Percentiles rank a stretch among this genome's conserved stretches.
Evolutionary conservation across 2,329 filamentous ascomycete species (phyloP).

Genomic region (Cladophialophora carrionii): DNA sequence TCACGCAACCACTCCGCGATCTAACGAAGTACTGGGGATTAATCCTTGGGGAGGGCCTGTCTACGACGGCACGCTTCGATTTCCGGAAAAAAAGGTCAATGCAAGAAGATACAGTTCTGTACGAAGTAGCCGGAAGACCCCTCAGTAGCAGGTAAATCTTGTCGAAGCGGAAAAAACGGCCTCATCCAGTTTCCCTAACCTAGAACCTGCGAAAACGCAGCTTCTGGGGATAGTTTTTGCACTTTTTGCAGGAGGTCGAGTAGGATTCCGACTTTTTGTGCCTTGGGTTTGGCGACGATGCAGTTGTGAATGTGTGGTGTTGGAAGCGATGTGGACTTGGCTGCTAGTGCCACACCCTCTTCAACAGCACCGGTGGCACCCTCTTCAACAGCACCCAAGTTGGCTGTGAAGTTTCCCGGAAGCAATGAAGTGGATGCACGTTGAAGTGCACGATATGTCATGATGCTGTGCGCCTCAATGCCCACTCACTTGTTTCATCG

Average conservation of each 20-base stretch:
- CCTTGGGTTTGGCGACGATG: not conserved
- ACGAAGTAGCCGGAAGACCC: conserved; percentile 1
- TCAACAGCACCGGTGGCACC: too few relatives aligned
- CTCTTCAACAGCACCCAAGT: not conserved
- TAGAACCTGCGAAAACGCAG: not conserved
- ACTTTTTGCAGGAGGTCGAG: not conserved
- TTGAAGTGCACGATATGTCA: not conserved
- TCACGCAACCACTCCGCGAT: not conserved
- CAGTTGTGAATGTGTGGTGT: not conserved
- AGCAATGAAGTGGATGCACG: not conserved
- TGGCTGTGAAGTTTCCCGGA: not conserved
- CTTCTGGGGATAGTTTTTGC: conserved; percentile 5
- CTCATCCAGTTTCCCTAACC: not conserved
- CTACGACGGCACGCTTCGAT: conserved; percentile 3
- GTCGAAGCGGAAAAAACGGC: conserved; percentile 3
- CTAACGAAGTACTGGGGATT: conserved; percentile 9
- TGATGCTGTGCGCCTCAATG: not conserved
- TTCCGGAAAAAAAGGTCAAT: not conserved
- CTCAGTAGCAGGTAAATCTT: conserved; percentile 1
- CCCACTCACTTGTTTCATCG: not conserved
- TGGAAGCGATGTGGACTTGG: not conserved
- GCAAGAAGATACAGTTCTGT: not conserved
- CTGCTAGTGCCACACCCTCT: conserved; percentile 5
- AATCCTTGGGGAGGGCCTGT: conserved; percentile 10
- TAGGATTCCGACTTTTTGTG: not conserved